These are phyloP conservation scores for Lyophyllum shimeji DNA, from an alignment of 768 basidiomycete genomes.

Conservation along the genomic window DNA sequence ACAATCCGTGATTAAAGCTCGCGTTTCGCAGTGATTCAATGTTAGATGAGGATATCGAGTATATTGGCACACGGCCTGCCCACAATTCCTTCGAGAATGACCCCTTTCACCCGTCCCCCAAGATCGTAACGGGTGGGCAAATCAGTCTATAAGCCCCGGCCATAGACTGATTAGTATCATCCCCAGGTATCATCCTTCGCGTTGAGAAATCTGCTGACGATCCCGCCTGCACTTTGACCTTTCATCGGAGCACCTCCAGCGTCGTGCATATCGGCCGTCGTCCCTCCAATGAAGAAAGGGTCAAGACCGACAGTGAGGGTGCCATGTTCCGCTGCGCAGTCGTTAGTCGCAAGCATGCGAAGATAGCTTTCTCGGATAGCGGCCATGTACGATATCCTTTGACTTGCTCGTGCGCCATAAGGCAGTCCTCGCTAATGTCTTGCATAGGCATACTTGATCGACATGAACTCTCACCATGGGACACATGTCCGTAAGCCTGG, in stretches of 20 bases:
- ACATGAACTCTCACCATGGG: conserved; percentile 75
- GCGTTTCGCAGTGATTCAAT: conserved; percentile 12
- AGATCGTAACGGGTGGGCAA: conserved; percentile 41
- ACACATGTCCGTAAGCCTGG: conserved; percentile 61
- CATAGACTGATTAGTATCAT: conserved; percentile 18
- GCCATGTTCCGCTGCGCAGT: conserved; percentile 77
- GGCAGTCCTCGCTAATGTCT: conserved; percentile 18
- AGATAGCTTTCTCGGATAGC: conserved; percentile 68
- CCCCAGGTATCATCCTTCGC: conserved; percentile 56
- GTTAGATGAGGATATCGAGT: conserved; percentile 64
- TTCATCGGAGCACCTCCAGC: conserved; percentile 47
- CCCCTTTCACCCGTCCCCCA: conserved; percentile 28
- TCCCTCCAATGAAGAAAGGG: conserved; percentile 46
- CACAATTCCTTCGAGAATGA: conserved; percentile 17
- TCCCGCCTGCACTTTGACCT: conserved; percentile 46
- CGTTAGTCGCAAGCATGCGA: conserved; percentile 77
- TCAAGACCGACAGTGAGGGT: conserved; percentile 38
- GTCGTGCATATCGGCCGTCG: conserved; percentile 70
- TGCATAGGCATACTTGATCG: conserved; percentile 65
- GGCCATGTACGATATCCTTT: conserved; percentile 53
- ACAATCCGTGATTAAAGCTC: not conserved
- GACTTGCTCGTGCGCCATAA: conserved; percentile 2
- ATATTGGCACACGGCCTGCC: conserved; percentile 45
- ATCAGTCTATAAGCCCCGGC: conserved; percentile 15
- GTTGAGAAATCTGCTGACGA: conserved; percentile 52